Evolutionary conservation across 768 basidiomycete genomes (phyloP), one percentile per base, ranked within the genome.

Genomic region (Termitomyces bulborhizus): DNA sequence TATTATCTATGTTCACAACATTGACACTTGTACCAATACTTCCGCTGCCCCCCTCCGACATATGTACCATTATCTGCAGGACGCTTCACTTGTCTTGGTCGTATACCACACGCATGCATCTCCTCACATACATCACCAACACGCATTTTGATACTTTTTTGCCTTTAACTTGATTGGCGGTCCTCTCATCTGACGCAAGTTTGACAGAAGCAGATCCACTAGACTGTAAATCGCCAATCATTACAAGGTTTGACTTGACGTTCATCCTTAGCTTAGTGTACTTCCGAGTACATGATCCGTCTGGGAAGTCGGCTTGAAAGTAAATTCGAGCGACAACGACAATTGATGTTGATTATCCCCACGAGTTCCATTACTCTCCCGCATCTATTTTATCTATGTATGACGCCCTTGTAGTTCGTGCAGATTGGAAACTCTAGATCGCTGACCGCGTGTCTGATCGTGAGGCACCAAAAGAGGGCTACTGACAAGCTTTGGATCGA

Each of bases 1-100:
- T 56, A 56, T 56, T 55, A 56, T 51, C 55, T 56, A 56, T 56
- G 26, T 51, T 41, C 48, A 21, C 32, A 16, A 24, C 49, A 15
- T 39, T 39, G 26, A 42, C n/a, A 27, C 24, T 42, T 56, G 54
- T 51, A 56, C 55, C 31, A 45, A 29, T 46, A 56, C 24, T 26
- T 31, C 26, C 29, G 6, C 34, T n/a, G 43, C 42, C 43, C 53
- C 53, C 18, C 37, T 29, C 16, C 49, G 21, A 32, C 42, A 37
- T 36, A 11, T 11, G 11, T 56, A 41, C 36, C 37, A 37, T 21
- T 31, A 34, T 3, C 29, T 24, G 39, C 34, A 53, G 55, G 47
- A 51, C 55, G 49, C 50, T 42, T 32, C 21, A 15, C 5, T 55
- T 42, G 46, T 48, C 39, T 46, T 54, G 43, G 27, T 44, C 37